Conservation (phyloP, 768 basidiomycete species). For the Boletus rubroflammeus region DNA sequence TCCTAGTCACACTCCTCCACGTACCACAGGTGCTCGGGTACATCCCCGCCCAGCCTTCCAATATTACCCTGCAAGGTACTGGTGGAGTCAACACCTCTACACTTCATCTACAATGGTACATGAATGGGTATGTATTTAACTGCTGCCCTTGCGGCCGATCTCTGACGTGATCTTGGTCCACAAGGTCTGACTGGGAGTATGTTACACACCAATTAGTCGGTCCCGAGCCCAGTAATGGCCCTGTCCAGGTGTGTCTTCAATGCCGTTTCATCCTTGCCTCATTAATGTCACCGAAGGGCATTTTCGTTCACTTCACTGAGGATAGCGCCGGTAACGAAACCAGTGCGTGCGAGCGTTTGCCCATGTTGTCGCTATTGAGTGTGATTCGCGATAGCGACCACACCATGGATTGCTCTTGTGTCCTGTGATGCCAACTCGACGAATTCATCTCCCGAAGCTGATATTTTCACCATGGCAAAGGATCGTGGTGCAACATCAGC, state of each 20-base stretch:
- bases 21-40: slow-evolving; percentile 40
- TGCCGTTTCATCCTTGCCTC: not conserved
- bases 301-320: slow-evolving; percentile 81
- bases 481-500: slow-evolving; percentile 79
- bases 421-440: slow-evolving; percentile 80
- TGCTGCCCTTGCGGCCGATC: not conserved
- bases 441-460: slow-evolving; percentile 51
- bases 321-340: slow-evolving; percentile 43
- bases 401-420: slow-evolving; percentile 91
- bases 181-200: slow-evolving; percentile 48
- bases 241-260: slow-evolving; percentile 48
- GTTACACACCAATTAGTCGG: slow-evolving; percentile 62
- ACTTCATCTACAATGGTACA: slow-evolving; percentile 60
- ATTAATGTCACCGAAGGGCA: slow-evolving; percentile 48
- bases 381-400: slow-evolving; percentile 45
- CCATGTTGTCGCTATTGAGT: slow-evolving; percentile 8
- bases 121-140: slow-evolving; percentile 39
- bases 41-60: slow-evolving; percentile 71
- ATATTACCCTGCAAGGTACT: slow-evolving; percentile 49
- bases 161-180: slow-evolving; percentile 10
- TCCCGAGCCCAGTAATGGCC: slow-evolving; percentile 40
- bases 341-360: slow-evolving; percentile 44
- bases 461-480: slow-evolving; percentile 80
- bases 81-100: slow-evolving; percentile 50
- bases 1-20: slow-evolving; percentile 5